Evolutionary conservation across 805 yeast species (phyloP).

Genomic region (Schwanniomyces sp.): DNA sequence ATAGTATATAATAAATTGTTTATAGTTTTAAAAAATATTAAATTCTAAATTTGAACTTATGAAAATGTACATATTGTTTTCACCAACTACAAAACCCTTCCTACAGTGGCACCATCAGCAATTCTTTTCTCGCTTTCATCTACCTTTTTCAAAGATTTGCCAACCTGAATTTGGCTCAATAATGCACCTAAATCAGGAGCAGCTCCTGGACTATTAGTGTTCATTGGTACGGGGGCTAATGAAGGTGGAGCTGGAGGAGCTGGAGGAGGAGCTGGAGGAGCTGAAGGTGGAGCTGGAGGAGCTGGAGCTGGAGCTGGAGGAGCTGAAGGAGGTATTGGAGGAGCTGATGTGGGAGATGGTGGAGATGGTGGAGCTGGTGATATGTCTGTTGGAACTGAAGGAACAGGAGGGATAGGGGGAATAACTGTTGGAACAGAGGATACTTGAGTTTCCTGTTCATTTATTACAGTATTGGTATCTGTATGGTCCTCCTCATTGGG

Average conservation of each 20-base stretch:
- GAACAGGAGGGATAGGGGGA: conserved; percentile 7
- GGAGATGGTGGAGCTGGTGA: conserved; percentile 17
- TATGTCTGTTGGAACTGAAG: conserved; percentile 12
- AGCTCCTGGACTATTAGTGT: conserved; percentile 23
- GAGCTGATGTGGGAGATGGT: conserved; percentile 15
- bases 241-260: conserved; percentile 24
- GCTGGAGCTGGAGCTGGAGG: conserved; percentile 21
- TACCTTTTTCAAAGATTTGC: conserved; percentile 52
- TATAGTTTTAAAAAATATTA: not conserved
- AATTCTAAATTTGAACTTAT: not conserved
- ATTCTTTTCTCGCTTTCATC: conserved; percentile 47
- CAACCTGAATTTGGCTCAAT: conserved; percentile 58
- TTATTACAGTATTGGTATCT: not conserved
- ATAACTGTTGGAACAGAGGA: conserved; percentile 13
- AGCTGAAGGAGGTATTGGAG: conserved; percentile 27
- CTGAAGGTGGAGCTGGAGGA: conserved; percentile 32
- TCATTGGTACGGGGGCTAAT: not conserved
- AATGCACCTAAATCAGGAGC: conserved; percentile 46
- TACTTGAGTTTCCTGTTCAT: not conserved
- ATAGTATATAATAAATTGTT: not conserved
- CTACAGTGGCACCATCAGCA: conserved; percentile 47
- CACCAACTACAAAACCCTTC: conserved; percentile 39
- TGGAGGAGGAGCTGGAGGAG: conserved; percentile 22
- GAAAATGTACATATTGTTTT: not conserved
- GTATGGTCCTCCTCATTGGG: not conserved